These are phyloP conservation scores for Spathaspora gorwiae DNA, from an alignment of 805 yeast species.

Conservation along the genomic window DNA sequence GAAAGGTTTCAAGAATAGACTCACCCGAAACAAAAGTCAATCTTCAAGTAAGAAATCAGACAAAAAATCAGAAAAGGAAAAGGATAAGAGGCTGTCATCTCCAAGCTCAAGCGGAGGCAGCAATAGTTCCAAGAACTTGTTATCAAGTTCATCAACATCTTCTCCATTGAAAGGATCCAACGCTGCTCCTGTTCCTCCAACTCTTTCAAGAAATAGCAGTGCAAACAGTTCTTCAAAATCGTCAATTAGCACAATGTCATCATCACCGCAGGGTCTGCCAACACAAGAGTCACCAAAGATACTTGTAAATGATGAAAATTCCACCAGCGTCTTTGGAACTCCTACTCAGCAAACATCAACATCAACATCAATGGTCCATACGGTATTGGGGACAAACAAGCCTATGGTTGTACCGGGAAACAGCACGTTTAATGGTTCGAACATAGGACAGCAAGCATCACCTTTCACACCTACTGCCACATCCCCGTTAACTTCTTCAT, in stretches of 20 bases:
- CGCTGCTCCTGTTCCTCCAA: constrained; percentile 25
- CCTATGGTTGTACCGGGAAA: neutral
- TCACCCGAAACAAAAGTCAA: constrained; percentile 37
- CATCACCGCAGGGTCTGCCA: constrained; percentile 15
- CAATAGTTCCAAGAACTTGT: constrained; percentile 10
- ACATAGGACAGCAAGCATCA: neutral
- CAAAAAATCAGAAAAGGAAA: constrained; percentile 29
- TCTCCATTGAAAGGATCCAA: constrained; percentile 20
- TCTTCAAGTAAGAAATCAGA: constrained; percentile 30
- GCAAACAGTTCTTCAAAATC: constrained; percentile 20
- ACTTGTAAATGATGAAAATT: constrained; percentile 13
- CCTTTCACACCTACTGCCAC: constrained; percentile 18
- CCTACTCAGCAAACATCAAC: constrained; percentile 10
- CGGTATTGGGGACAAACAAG: neutral
- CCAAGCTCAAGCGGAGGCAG: neutral
- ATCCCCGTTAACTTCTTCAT: constrained; percentile 17
- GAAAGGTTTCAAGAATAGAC: constrained; percentile 46
- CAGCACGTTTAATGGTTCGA: neutral
- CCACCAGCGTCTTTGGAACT: constrained; percentile 3
- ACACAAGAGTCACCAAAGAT: constrained; percentile 19
- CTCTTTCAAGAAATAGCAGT: constrained; percentile 24
- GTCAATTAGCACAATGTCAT: constrained; percentile 4
- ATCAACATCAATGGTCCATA: constrained; percentile 1
- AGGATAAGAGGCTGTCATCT: constrained; percentile 9
- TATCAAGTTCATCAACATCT: constrained; percentile 13